Evolutionary conservation across 1,139 yeast species (phyloP).

Genomic region (Magnusiomyces magnusii): DNA sequence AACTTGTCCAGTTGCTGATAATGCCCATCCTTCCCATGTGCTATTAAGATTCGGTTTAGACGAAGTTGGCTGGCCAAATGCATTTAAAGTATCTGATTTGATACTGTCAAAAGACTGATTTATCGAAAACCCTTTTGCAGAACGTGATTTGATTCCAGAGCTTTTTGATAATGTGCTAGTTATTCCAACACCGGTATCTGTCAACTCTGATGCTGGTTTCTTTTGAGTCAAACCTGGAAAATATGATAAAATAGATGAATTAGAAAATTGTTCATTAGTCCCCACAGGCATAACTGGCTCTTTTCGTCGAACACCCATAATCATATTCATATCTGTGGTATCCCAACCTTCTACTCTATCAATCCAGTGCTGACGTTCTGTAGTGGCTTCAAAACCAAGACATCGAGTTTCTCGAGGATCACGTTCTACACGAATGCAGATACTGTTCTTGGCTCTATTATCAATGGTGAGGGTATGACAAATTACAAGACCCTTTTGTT

Average conservation of each 20-base stretch:
- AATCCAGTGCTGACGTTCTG: constrained; percentile 63
- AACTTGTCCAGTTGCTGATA: constrained; percentile 58
- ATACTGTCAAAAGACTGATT: not conserved
- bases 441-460: constrained; percentile 68
- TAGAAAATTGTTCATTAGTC: not conserved
- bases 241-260: not conserved
- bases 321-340: constrained; percentile 64
- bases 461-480: constrained; percentile 68
- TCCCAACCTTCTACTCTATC: constrained; percentile 68
- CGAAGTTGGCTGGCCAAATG: not conserved
- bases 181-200: not conserved
- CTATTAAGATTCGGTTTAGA: constrained; percentile 22
- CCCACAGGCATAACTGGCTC: constrained; percentile 16
- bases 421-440: constrained; percentile 83
- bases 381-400: constrained; percentile 68
- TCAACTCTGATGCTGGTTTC: not conserved
- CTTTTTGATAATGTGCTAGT: not conserved
- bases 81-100: not conserved
- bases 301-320: constrained; percentile 59
- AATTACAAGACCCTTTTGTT: constrained; percentile 46
- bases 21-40: constrained; percentile 76
- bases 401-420: constrained; percentile 89
- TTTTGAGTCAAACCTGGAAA: not conserved
- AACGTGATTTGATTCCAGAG: not conserved
- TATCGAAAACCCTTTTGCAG: not conserved